Evolutionary conservation across 2,329 filamentous ascomycete genomes (phyloP).

Genomic region (Septoria linicola): DNA sequence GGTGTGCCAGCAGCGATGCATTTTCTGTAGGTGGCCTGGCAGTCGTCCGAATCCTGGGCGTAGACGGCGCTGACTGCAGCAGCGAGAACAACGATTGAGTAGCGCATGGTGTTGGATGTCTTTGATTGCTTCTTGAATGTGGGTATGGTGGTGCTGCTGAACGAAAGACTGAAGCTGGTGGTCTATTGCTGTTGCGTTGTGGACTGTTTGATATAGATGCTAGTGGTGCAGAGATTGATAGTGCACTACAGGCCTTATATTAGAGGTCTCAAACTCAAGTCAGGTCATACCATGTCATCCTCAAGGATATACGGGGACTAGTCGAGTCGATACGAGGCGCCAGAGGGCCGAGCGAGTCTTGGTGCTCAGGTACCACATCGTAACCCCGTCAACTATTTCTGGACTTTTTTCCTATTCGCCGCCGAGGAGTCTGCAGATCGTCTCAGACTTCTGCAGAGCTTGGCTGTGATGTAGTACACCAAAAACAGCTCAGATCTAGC

Average conservation of each 20-base stretch:
- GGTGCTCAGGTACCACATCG: not conserved
- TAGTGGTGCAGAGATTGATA: not conserved
- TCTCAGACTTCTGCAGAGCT: no score
- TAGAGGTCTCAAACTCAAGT: not conserved
- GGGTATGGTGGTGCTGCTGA: not conserved
- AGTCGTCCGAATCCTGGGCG: slow-evolving; percentile 13
- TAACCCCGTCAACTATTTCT: not conserved
- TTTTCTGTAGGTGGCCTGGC: slow-evolving; percentile 20
- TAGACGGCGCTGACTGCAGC: slow-evolving; percentile 15
- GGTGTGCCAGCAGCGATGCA: slow-evolving; percentile 17
- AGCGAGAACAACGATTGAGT: slow-evolving; percentile 17
- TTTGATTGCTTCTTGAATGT: not conserved
- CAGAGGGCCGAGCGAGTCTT: not conserved
- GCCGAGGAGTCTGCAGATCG: not conserved
- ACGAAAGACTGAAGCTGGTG: slow-evolving; percentile 1
- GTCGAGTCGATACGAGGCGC: not conserved
- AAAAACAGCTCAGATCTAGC: not conserved
- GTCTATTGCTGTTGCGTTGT: not conserved
- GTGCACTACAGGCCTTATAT: not conserved
- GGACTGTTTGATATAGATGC: not conserved
- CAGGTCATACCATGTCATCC: not conserved
- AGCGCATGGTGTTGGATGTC: slow-evolving; percentile 18
- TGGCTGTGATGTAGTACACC: no score
- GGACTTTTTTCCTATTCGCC: not conserved
- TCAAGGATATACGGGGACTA: not conserved